Evolutionary conservation across 2,329 filamentous ascomycete species (phyloP), one percentile per base, ranked within the genome.

Genomic region (Penicillium sp.): DNA sequence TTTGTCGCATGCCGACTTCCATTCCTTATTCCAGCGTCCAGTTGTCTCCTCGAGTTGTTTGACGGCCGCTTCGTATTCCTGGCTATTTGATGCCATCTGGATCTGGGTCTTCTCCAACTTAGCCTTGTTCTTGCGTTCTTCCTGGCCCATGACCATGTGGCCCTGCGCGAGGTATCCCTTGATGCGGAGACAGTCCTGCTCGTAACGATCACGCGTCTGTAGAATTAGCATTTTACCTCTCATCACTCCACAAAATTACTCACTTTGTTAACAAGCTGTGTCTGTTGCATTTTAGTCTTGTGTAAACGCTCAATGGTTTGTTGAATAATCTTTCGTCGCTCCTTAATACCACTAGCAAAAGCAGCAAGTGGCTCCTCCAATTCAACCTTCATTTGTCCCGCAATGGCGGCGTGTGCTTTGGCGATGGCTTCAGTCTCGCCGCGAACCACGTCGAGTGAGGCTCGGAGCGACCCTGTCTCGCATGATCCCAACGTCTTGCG

Each of bases 141-240:
- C 94, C 68, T 99, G 94, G 15, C 94, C 94, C 94, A 99, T 99
- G 57, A 99, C 94, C 94, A 99, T 99, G 73, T 99, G 95, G 10
- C 94, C 94, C 76, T 99, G 94, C 4, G 95, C 94, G 5, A 99
- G 85, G 71, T 99, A 99, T 39, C 94, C 94, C 76, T 99, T 99
- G 74, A 99, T 97, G 73, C 96, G 94, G 44, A 99, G 82, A 72
- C 93, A 97, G 67, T 99, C 95, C 75, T 99, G 93, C 76, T 99
- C 94, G 72, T 95, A 99, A 49, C 89, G 88, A 76, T 99, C 94
- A 64, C 94, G 85, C 16, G 92, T 90, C 89, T 91, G 60, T 7
- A 23, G 23, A 31, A 38, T 65, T 39, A 65, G 57, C 48, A 59
- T 53, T 9, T 2, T 15, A 0, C 2, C 5, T 6, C 16, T 4